phyloP scores from a whole-genome alignment of 2,329 filamentous ascomycete species.

The Allantophomopsis cytisporea region DNA sequence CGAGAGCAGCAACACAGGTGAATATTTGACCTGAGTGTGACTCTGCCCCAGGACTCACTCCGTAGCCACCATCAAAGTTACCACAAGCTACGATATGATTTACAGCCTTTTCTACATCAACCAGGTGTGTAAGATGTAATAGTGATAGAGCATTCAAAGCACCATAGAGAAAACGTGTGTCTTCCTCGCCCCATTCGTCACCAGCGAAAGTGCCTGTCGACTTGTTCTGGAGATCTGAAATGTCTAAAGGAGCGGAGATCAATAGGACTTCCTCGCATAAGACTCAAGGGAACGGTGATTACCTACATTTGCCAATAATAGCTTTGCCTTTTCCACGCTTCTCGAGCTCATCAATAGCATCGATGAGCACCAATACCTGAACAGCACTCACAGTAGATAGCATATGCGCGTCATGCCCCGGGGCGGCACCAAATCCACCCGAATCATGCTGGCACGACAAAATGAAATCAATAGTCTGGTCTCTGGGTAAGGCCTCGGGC shows the following conservation, averaged over 20 bases:
- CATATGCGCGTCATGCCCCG: conserved; percentile 91
- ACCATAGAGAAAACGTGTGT: conserved; percentile 88
- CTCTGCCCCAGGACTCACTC: conserved; percentile 78
- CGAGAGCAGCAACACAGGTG: conserved; percentile 77
- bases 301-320: conserved; percentile 69
- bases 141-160: conserved; percentile 84
- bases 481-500: conserved; percentile 68
- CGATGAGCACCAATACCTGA: conserved; percentile 78
- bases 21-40: conserved; percentile 94
- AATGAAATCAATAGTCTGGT: conserved; percentile 82
- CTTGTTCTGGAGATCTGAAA: conserved; percentile 68
- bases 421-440: conserved; percentile 88
- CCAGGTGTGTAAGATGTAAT: conserved; percentile 55
- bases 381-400: conserved; percentile 91
- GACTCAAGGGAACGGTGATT: background rate
- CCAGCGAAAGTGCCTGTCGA: conserved; percentile 80
- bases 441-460: conserved; percentile 81
- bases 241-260: conserved; percentile 19
- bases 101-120: conserved; percentile 72
- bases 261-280: background rate
- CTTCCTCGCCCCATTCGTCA: conserved; percentile 92
- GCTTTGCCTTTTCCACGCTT: conserved; percentile 52
- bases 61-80: conserved; percentile 93
- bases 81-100: conserved; percentile 67
- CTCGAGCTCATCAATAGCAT: conserved; percentile 77